Evolutionary conservation across 371 early-diverging fungal genomes (phyloP).

Genomic region (Syncephalastrum monosporum): DNA sequence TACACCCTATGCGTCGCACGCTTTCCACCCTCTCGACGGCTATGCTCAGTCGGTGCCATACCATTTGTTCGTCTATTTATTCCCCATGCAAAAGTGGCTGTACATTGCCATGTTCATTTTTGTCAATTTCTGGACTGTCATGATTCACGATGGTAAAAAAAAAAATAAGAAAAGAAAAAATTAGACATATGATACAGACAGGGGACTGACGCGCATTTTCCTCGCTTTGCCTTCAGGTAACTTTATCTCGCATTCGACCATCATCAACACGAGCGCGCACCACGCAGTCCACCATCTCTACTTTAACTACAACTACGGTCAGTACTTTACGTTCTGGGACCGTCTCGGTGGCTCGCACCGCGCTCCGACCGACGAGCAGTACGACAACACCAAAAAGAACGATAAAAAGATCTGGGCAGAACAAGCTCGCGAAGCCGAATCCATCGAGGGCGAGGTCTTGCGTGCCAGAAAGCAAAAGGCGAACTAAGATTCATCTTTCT

Average conservation of each 20-base stretch:
- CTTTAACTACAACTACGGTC: slow-evolving; percentile 98
- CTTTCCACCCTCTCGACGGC: slow-evolving; percentile 94
- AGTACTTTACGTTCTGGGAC: slow-evolving; percentile 92
- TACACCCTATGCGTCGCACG: slow-evolving; percentile 94
- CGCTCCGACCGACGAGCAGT: slow-evolving; percentile 69
- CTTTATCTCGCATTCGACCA: slow-evolving; percentile 54
- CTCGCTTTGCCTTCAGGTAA: slow-evolving; percentile 40
- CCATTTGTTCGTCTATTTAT: slow-evolving; percentile 83
- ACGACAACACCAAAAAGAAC: slow-evolving; percentile 58
- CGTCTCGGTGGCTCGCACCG: slow-evolving; percentile 73
- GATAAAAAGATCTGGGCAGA: slow-evolving; percentile 65
- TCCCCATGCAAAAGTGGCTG: slow-evolving; percentile 89
- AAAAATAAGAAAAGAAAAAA: slow-evolving; percentile 21
- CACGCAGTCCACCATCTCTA: slow-evolving; percentile 96
- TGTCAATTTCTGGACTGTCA: slow-evolving; percentile 94
- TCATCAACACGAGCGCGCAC: slow-evolving; percentile 89
- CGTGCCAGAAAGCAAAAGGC: slow-evolving; percentile 16
- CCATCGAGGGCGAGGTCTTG: slow-evolving; percentile 41
- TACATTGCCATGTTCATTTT: slow-evolving; percentile 85
- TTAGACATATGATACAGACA: not conserved
- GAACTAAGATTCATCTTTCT: slow-evolving; percentile 9
- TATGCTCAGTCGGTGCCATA: slow-evolving; percentile 94
- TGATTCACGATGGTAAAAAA: slow-evolving; percentile 91
- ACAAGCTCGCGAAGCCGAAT: slow-evolving; percentile 68
- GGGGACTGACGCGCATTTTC: not conserved